Conservation (phyloP, 768 basidiomycete species). For the Cystofilobasidium macerans region DNA sequence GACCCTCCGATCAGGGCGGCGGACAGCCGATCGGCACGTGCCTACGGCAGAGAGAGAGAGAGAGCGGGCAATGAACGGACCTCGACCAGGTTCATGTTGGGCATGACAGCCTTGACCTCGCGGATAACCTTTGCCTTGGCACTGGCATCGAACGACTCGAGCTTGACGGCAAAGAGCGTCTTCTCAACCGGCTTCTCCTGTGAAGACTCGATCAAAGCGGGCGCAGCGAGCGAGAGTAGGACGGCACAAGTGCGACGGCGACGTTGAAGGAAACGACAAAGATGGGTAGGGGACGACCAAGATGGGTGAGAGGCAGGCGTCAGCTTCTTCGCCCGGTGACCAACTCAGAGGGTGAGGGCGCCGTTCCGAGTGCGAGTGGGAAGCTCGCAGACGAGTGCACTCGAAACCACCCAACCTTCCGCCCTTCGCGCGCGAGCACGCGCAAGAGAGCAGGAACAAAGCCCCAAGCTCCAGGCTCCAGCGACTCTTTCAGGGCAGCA, state of each 20-base stretch:
- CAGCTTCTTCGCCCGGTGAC: no score
- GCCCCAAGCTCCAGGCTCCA: neutral
- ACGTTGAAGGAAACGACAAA: neutral
- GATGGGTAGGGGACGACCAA: no score
- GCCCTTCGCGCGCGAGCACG: no score
- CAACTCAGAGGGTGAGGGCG: no score
- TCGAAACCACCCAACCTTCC: no score
- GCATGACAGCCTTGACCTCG: slow-evolving; percentile 90
- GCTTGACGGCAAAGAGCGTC: slow-evolving; percentile 88
- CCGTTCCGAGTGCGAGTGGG: no score
- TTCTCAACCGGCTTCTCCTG: slow-evolving; percentile 97
- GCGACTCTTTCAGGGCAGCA: neutral
- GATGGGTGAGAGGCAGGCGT: no score
- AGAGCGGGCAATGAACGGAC: slow-evolving; percentile 46
- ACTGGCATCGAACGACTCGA: slow-evolving; percentile 83
- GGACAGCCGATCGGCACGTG: neutral
- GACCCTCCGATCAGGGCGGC: no score
- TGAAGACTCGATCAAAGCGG: neutral
- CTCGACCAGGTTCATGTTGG: slow-evolving; percentile 92
- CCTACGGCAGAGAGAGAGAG: neutral
- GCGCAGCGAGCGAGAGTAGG: neutral
- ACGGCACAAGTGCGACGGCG: neutral
- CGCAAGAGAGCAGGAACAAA: neutral
- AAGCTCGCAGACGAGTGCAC: no score
- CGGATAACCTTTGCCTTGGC: slow-evolving; percentile 94